Evolutionary conservation across 164 flowering plant genomes (phyloP).

Genomic region (Cinnamomum micranthum): DNA sequence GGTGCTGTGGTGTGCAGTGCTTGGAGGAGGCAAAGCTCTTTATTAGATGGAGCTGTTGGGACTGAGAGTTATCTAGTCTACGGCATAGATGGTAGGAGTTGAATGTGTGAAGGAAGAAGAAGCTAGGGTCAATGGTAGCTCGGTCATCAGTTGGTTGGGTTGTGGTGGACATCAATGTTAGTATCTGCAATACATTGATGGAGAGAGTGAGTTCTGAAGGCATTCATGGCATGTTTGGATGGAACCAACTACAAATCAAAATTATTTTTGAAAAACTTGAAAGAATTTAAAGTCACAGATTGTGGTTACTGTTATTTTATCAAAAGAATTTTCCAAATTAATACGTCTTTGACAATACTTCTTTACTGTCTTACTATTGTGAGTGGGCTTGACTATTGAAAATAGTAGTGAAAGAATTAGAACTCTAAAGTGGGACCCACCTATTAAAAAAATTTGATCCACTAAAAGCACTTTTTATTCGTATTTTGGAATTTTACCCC

Average conservation of each 20-base stretch:
- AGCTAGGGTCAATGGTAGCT: slow-evolving; percentile 36
- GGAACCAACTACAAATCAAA: not conserved
- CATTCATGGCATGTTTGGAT: not conserved
- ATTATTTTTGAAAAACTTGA: too few relatives aligned
- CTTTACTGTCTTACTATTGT: too few relatives aligned
- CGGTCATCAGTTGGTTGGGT: slow-evolving; percentile 25
- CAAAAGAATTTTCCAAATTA: too few relatives aligned
- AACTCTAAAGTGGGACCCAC: too few relatives aligned
- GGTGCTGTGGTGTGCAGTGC: slow-evolving; percentile 23
- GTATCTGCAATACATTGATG: slow-evolving; percentile 35
- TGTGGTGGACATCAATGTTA: slow-evolving; percentile 29
- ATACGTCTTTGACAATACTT: too few relatives aligned
- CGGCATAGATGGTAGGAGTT: slow-evolving; percentile 57
- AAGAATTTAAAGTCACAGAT: too few relatives aligned
- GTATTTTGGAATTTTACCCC: too few relatives aligned
- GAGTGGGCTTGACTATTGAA: too few relatives aligned
- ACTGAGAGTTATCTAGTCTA: slow-evolving; percentile 39
- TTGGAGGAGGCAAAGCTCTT: slow-evolving; percentile 29
- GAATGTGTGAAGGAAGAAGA: slow-evolving; percentile 60
- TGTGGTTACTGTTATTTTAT: too few relatives aligned
- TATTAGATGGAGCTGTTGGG: slow-evolving; percentile 51
- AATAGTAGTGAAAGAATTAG: too few relatives aligned
- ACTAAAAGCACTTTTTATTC: too few relatives aligned
- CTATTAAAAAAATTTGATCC: too few relatives aligned
- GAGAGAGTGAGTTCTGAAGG: not conserved